These are phyloP conservation scores for Elaeis guineensis DNA, from an alignment of 176 grass and related monocot species.

Conservation along the genomic window DNA sequence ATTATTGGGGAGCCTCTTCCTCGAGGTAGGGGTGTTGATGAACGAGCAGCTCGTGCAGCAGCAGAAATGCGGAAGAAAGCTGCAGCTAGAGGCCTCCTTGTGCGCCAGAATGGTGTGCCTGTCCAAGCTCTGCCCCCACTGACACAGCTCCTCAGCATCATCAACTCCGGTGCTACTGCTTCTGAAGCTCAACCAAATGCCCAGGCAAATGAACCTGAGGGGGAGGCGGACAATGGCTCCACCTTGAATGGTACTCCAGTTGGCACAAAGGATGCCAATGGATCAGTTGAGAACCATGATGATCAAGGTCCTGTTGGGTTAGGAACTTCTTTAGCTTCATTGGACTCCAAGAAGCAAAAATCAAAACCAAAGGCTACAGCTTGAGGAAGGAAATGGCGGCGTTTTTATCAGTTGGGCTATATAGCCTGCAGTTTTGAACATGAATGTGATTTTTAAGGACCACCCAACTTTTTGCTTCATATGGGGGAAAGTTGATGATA, in stretches of 20 bases:
- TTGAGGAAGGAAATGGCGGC: not conserved
- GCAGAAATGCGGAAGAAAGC: conserved; percentile 76
- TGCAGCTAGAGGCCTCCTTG: conserved; percentile 56
- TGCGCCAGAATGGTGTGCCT: conserved; percentile 38
- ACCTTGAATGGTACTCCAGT: conserved; percentile 19
- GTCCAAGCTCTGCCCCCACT: conserved; percentile 19
- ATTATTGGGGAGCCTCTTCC: conserved; percentile 49
- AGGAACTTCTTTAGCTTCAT: conserved; percentile 39
- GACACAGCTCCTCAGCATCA: conserved; percentile 56
- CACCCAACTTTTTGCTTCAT: not conserved
- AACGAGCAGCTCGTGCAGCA: conserved; percentile 63
- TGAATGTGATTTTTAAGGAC: not conserved
- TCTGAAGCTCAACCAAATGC: conserved; percentile 14
- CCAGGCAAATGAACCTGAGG: conserved; percentile 15
- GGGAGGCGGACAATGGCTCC: conserved; percentile 15
- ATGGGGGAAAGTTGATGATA: too few species aligned
- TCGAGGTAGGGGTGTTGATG: conserved; percentile 59
- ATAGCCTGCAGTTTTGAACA: not conserved
- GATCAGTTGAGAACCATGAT: conserved; percentile 7
- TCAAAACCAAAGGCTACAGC: conserved; percentile 37
- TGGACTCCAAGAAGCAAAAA: conserved; percentile 87
- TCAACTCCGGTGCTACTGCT: conserved; percentile 30
- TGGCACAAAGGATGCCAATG: conserved; percentile 21
- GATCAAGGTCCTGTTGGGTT: conserved; percentile 55
- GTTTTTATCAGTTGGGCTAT: not conserved